A percentile compares a stretch with the other conserved stretches of the same genome.
These are phyloP conservation scores for Raddia guianensis DNA, from an alignment of 176 grass and related monocot species.

Conservation along the genomic window DNA sequence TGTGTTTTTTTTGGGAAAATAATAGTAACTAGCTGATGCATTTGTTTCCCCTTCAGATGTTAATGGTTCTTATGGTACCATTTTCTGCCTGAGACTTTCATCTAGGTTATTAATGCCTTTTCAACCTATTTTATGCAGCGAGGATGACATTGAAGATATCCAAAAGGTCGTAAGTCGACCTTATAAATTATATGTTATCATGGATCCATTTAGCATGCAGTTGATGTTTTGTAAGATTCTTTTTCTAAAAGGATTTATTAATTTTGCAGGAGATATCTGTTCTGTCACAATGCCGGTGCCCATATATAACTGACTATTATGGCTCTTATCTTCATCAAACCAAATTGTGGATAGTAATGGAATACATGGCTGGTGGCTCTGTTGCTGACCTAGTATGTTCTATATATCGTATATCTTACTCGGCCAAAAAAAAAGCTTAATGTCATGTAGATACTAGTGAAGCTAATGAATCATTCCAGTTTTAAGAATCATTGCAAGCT, in stretches of 20 bases:
- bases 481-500: constrained; percentile 33
- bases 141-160: constrained; percentile 99
- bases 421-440: constrained; percentile 1
- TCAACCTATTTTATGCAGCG: constrained; percentile 55
- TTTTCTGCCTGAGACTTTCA: constrained; percentile 18
- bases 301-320: constrained; percentile 99
- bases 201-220: constrained; percentile 14
- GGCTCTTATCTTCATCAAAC: constrained; percentile 99
- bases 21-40: not conserved
- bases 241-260: constrained; percentile 42
- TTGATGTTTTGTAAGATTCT: constrained; percentile 20
- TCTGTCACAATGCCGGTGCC: constrained; percentile 94
- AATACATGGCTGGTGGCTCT: constrained; percentile 99
- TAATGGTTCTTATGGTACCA: constrained; percentile 1
- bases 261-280: constrained; percentile 91
- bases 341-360: constrained; percentile 98
- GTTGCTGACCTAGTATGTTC: constrained; percentile 95
- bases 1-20: constrained; percentile 7
- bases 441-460: constrained; percentile 35
- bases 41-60: constrained; percentile 14
- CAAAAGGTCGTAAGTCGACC: constrained; percentile 76
- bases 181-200: constrained; percentile 29
- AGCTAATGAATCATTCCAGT: constrained; percentile 23
- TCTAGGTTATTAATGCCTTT: constrained; percentile 26
- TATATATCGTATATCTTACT: constrained; percentile 37